phyloP scores from a whole-genome alignment of 495 filamentous ascomycete species.

The Neurospora intermedia region DNA sequence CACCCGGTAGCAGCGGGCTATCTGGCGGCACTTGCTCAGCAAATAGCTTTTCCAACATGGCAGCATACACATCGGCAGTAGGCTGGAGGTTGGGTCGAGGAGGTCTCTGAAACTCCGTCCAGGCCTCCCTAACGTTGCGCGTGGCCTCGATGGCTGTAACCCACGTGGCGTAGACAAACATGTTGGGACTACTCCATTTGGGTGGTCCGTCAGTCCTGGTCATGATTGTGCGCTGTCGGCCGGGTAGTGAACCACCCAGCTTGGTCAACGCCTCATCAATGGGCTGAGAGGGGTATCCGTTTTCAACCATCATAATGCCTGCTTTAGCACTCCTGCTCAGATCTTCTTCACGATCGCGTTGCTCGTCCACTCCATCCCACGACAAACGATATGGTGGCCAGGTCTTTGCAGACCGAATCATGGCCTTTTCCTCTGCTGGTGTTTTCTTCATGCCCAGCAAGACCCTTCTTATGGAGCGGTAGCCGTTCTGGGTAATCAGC shows the following conservation, averaged over 20 bases:
- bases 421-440: constrained; percentile 23
- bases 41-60: constrained; percentile 36
- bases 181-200: constrained; percentile 13
- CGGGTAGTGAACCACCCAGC: constrained; percentile 25
- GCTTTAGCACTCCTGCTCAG: constrained; percentile 30
- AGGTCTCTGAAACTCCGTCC: constrained; percentile 29
- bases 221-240: constrained; percentile 30
- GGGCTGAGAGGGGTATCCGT: constrained; percentile 25
- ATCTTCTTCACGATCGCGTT: constrained; percentile 27
- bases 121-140: constrained; percentile 35
- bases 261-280: constrained; percentile 26
- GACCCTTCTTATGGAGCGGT: constrained; percentile 28
- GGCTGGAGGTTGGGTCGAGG: constrained; percentile 17
- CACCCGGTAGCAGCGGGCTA: constrained; percentile 25
- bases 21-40: constrained; percentile 5
- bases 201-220: constrained; percentile 20
- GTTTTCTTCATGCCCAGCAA: constrained; percentile 29
- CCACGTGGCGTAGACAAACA: constrained; percentile 25
- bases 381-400: constrained; percentile 37
- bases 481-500: constrained; percentile 25
- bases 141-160: constrained; percentile 28
- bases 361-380: constrained; percentile 35
- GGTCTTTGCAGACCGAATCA: constrained; percentile 26
- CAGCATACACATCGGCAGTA: constrained; percentile 25
- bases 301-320: constrained; percentile 27